A percentile compares a stretch with the other conserved stretches of the same genome.
phyloP scores from a whole-genome alignment of 805 yeast species.

The Starmerella kuoi region DNA sequence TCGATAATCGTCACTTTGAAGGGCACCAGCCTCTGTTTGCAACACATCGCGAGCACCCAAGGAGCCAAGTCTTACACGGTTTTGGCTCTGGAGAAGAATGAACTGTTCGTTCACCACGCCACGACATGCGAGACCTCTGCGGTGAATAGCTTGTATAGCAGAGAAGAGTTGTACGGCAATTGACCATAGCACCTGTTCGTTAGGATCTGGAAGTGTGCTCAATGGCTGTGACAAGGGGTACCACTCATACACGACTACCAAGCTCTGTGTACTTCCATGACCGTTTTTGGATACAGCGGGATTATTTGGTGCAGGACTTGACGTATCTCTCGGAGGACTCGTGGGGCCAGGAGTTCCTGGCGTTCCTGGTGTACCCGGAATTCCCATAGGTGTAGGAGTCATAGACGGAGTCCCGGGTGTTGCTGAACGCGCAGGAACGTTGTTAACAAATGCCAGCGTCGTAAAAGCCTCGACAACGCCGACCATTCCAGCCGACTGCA shows the following conservation, averaged over 20 bases:
- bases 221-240: conserved; percentile 67
- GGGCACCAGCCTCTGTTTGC: conserved; percentile 23
- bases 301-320: not conserved
- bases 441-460: conserved; percentile 61
- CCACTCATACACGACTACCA: conserved; percentile 72
- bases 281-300: not conserved
- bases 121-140: conserved; percentile 50
- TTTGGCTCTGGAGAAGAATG: conserved; percentile 58
- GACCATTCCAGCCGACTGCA: conserved; percentile 47
- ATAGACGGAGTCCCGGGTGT: not conserved
- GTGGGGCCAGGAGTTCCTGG: not conserved
- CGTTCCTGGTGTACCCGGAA: not conserved
- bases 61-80: conserved; percentile 58
- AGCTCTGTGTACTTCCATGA: conserved; percentile 13
- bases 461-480: conserved; percentile 72
- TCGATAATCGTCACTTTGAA: conserved; percentile 45
- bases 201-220: conserved; percentile 41
- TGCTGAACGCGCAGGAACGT: not conserved
- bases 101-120: conserved; percentile 45
- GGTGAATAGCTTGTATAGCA: conserved; percentile 59
- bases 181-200: conserved; percentile 57
- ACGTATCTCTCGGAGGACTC: not conserved
- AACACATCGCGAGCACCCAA: conserved; percentile 63
- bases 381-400: not conserved
- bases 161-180: conserved; percentile 62